phyloP scores from a whole-genome alignment of 805 yeast genomes.

The Candida taoyuanica region DNA sequence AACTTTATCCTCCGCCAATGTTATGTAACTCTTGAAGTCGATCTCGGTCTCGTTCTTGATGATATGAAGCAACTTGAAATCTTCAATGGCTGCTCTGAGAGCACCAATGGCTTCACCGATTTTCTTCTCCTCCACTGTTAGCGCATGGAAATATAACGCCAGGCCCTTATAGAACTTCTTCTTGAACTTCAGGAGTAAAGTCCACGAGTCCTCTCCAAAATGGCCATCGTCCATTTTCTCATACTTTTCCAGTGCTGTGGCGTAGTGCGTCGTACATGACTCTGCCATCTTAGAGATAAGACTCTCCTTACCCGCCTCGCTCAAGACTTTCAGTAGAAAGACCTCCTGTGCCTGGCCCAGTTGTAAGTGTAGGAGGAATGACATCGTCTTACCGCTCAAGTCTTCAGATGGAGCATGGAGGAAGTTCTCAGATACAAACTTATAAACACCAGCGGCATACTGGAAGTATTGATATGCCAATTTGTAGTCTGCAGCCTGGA shows the following conservation, averaged over 20 bases:
- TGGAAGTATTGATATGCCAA: conserved; percentile 58
- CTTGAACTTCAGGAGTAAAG: conserved; percentile 47
- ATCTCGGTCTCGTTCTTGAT: conserved; percentile 31
- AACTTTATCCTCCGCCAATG: conserved; percentile 33
- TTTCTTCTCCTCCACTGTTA: conserved; percentile 51
- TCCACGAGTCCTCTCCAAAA: conserved; percentile 48
- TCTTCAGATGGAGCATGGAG: conserved; percentile 86
- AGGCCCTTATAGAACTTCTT: conserved; percentile 51
- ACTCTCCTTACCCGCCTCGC: conserved; percentile 40
- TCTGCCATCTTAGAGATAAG: conserved; percentile 73
- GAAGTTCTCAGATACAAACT: conserved; percentile 72
- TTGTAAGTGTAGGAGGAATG: conserved; percentile 59
- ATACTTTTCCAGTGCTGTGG: conserved; percentile 38
- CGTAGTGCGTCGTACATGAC: conserved; percentile 53
- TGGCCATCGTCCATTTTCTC: conserved; percentile 29
- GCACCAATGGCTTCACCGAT: conserved; percentile 76
- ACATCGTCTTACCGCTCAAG: conserved; percentile 61
- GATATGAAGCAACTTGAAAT: conserved; percentile 28
- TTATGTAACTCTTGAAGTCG: conserved; percentile 30
- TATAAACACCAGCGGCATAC: conserved; percentile 73
- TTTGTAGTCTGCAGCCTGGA: conserved; percentile 45
- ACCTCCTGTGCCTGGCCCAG: conserved; percentile 89
- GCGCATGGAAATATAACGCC: conserved; percentile 55
- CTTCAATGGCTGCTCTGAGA: conserved; percentile 45
- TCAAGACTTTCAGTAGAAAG: conserved; percentile 57